Conservation (phyloP, 192 early-diverging fungal genomes). For the Gaertneriomyces semiglobifer region DNA sequence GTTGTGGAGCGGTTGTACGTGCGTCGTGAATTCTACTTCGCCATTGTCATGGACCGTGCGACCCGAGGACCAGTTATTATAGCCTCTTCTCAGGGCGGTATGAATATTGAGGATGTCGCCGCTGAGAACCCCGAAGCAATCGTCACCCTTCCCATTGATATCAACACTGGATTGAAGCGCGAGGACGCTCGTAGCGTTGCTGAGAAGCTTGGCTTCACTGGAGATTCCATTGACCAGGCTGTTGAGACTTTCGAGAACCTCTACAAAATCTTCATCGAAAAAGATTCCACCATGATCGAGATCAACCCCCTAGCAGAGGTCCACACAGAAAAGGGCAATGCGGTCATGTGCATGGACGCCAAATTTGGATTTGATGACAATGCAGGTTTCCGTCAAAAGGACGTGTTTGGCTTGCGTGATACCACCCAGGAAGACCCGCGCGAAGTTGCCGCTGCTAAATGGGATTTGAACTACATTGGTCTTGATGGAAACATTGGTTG, state of each 20-base stretch:
- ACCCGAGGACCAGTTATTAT: slow-evolving; percentile 93
- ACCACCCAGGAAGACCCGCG: slow-evolving; percentile 93
- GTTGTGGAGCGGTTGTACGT: slow-evolving; percentile 96
- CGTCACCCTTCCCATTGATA: slow-evolving; percentile 85
- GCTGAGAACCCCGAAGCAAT: slow-evolving; percentile 95
- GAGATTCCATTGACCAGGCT: slow-evolving; percentile 75
- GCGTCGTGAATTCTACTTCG: slow-evolving; percentile 98
- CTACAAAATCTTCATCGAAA: slow-evolving; percentile 95
- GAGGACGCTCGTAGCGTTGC: slow-evolving; percentile 77
- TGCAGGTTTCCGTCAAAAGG: slow-evolving; percentile 94
- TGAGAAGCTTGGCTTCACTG: slow-evolving; percentile 84
- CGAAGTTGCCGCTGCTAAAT: slow-evolving; percentile 94
- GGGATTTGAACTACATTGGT: slow-evolving; percentile 99
- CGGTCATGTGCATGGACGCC: slow-evolving; percentile 96
- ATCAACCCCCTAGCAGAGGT: slow-evolving; percentile 98
- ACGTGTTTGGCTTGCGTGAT: slow-evolving; percentile 85
- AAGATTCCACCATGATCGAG: slow-evolving; percentile 97
- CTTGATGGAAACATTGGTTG: slow-evolving; percentile 97
- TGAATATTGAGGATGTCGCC: slow-evolving; percentile 97
- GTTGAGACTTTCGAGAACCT: slow-evolving; percentile 87
- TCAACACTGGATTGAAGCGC: slow-evolving; percentile 73
- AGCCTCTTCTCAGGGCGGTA: slow-evolving; percentile 94
- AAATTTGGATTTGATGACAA: slow-evolving; percentile 99
- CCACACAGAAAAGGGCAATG: slow-evolving; percentile 70
- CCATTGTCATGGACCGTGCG: slow-evolving; percentile 94